Percentiles rank a stretch among this genome's conserved stretches.
phyloP scores from a whole-genome alignment of 2,329 filamentous ascomycete genomes.

The Scopulariopsis brevicaulis region DNA sequence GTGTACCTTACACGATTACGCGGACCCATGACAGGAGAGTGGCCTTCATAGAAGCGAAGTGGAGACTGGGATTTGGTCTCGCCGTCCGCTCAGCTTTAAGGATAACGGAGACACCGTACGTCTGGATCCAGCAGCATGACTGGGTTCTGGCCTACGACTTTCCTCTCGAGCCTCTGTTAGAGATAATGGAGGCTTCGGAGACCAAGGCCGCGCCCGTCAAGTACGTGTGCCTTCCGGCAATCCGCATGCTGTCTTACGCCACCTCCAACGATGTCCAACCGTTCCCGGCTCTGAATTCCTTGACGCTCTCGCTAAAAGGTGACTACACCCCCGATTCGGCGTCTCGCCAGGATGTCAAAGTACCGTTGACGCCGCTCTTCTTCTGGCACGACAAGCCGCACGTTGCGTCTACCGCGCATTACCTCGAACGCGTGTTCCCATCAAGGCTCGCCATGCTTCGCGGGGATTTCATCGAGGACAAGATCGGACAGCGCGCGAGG shows the following conservation, averaged over 20 bases:
- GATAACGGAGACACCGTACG: constrained; percentile 32
- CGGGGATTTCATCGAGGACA: constrained; percentile 46
- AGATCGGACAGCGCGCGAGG: constrained; percentile 40
- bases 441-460: constrained; percentile 34
- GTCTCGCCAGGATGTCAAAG: constrained; percentile 2
- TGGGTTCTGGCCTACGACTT: constrained; percentile 35
- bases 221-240: constrained; percentile 40
- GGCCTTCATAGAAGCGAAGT: constrained; percentile 34
- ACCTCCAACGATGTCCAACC: constrained; percentile 29
- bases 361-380: constrained; percentile 42
- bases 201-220: constrained; percentile 24
- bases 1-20: constrained; percentile 22
- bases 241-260: constrained; percentile 40
- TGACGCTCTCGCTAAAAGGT: constrained; percentile 29
- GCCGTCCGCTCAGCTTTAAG: constrained; percentile 40
- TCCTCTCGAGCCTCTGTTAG: constrained; percentile 29
- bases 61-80: constrained; percentile 39
- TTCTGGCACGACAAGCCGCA: constrained; percentile 51
- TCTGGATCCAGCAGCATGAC: constrained; percentile 48
- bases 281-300: constrained; percentile 26
- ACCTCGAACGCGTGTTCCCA: constrained; percentile 36
- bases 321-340: constrained; percentile 17
- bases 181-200: constrained; percentile 29
- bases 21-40: constrained; percentile 23
- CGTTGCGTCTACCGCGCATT: constrained; percentile 34